Conservation (phyloP, 768 basidiomycete species). For the Amanita muscaria region DNA sequence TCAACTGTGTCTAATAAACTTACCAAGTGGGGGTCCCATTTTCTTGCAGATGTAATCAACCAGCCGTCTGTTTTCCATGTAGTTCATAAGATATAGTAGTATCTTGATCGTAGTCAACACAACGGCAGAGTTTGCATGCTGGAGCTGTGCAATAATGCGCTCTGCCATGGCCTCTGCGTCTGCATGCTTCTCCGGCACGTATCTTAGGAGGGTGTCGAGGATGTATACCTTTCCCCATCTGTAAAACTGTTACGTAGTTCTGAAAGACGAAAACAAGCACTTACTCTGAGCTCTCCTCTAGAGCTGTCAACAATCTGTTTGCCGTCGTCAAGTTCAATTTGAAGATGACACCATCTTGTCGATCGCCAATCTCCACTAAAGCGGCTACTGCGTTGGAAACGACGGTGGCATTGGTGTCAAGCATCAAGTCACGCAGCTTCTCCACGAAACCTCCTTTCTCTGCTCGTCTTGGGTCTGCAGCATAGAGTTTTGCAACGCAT, state of each 20-base stretch:
- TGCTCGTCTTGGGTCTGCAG: constrained; percentile 77
- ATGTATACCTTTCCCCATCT: constrained; percentile 99
- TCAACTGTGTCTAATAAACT: constrained; percentile 8
- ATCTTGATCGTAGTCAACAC: constrained; percentile 97
- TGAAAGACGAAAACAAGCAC: constrained; percentile 23
- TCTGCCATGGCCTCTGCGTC: constrained; percentile 97
- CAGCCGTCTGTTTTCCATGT: constrained; percentile 84
- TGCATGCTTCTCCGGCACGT: constrained; percentile 77
- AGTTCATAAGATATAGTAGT: constrained; percentile 95
- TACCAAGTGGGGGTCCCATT: constrained; percentile 96
- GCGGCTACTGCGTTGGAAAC: constrained; percentile 97
- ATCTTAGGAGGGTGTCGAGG: constrained; percentile 86
- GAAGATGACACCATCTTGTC: constrained; percentile 91
- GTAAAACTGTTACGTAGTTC: constrained; percentile 13
- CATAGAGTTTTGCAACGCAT: constrained; percentile 92
- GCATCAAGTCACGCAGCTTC: constrained; percentile 82
- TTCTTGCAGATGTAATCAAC: constrained; percentile 92
- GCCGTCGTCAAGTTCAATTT: constrained; percentile 81
- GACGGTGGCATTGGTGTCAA: constrained; percentile 93
- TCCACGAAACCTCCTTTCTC: constrained; percentile 90
- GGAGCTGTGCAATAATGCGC: constrained; percentile 84
- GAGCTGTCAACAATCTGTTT: constrained; percentile 82
- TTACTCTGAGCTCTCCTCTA: constrained; percentile 96
- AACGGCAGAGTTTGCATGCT: constrained; percentile 99
- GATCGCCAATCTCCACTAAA: constrained; percentile 91